Base-by-base conservation (phyloP, 768 basidiomycete genomes). In the Leucocoprinus leucothites region DNA sequence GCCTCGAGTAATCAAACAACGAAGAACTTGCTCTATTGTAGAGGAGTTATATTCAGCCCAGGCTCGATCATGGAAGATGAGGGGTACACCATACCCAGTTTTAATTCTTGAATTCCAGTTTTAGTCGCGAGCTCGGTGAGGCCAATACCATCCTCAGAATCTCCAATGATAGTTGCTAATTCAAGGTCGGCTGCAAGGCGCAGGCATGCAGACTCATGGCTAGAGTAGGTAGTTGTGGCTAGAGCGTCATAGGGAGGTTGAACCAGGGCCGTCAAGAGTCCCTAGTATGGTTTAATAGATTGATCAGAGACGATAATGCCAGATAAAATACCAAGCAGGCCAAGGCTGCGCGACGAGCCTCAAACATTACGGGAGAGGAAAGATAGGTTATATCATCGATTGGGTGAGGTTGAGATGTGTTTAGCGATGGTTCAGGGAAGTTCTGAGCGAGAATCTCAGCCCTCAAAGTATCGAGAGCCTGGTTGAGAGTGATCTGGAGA, bases 181-280 rank as follows among this genome's bases (percentile, higher is more conserved):
- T 65, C 68, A 19, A 72, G 67, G 45, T 73, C 68, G 26, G 69
- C 71, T 34, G 64, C 67, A 43, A 73, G 62, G 22, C 69, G 69
- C 22, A 74, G 65, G 46, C 70, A 61, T 16, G 70, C 67, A 26
- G 63, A 60, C 46, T 71, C 71, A 34, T 70, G 61, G 35, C 65
- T 62, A 65, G 66, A 68, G 64, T n/a, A n/a, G n/a, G n/a, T n/a
- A 53, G 67, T 70, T 9, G 69, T 65, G 14, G 66, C 63, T 21
- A 73, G 61, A 9, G 71, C 69, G 57, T 74, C 71, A 49, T 71
- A 68, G 9, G 71, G 73, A 18, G 69, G 67, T 47, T 71, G 69
- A 44, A 73, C 58, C 51, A 74, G 62, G 3, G 67, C 66, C 56
- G 68, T 74, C 57, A 73, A 59, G 21, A 71, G 64, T 16, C 69